Percentiles rank a stretch among this genome's conserved stretches.
Conservation (phyloP, 441 rosid species). For the Dalechampia spathulata region DNA sequence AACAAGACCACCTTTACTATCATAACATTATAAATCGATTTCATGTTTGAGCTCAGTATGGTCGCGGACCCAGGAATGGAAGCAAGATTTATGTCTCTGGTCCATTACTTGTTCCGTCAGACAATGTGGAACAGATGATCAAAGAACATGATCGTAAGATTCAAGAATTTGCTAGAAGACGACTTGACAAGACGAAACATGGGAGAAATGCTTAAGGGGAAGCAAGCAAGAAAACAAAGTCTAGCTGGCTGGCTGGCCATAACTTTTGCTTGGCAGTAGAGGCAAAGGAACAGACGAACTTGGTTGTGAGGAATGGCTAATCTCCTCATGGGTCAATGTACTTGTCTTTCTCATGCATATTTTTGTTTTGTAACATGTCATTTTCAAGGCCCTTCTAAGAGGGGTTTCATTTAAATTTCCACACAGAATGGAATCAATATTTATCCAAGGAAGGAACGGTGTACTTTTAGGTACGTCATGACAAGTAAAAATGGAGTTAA, state of each 20-base stretch:
- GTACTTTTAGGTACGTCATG: too few species aligned
- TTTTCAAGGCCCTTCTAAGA: too few species aligned
- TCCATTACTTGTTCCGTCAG: slow-evolving; percentile 55
- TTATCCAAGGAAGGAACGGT: too few species aligned
- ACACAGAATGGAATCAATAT: too few species aligned
- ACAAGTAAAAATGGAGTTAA: too few species aligned
- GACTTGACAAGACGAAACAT: slow-evolving; percentile 31
- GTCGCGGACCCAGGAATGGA: slow-evolving; percentile 30
- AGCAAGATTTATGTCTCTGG: slow-evolving; percentile 78
- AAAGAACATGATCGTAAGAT: slow-evolving; percentile 68
- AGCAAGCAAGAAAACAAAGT: slow-evolving; percentile 14
- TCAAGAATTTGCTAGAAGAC: slow-evolving; percentile 50
- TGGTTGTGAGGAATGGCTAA: slow-evolving; percentile 6
- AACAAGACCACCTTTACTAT: not conserved
- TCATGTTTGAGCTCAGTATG: slow-evolving; percentile 28
- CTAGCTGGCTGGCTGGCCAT: too few species aligned
- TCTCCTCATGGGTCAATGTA: slow-evolving; percentile 21
- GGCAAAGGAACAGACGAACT: too few species aligned
- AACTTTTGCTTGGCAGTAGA: too few species aligned
- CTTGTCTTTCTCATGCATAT: too few species aligned
- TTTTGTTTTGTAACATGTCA: too few species aligned
- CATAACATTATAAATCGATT: not conserved
- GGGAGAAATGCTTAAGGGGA: slow-evolving; percentile 22
- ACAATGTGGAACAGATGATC: slow-evolving; percentile 69
- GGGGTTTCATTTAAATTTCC: too few species aligned